Evolutionary conservation across 2,329 filamentous ascomycete species (phyloP).

Genomic region (Tolypocladium cylindrosporum): DNA sequence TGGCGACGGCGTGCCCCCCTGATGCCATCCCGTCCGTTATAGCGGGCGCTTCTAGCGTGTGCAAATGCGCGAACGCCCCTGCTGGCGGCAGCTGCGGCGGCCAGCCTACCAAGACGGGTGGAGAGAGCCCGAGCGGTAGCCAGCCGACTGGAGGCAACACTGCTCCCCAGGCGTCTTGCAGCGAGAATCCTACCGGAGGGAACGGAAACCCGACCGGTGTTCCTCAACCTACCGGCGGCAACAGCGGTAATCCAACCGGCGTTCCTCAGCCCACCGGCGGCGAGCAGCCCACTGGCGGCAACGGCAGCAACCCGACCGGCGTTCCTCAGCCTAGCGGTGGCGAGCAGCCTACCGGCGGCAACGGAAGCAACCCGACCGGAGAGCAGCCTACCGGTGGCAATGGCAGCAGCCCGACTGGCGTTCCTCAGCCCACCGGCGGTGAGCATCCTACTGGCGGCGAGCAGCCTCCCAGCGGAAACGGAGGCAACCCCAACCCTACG

Average conservation of each 20-base stretch:
- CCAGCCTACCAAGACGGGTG: neutral
- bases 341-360: neutral
- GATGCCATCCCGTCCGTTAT: constrained; percentile 14
- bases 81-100: constrained; percentile 2
- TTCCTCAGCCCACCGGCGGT: no score
- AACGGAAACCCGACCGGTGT: neutral
- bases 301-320: neutral
- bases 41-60: constrained; percentile 13
- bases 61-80: constrained; percentile 9
- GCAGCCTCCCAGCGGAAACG: neutral
- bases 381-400: neutral
- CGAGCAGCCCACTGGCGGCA: neutral
- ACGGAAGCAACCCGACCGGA: neutral
- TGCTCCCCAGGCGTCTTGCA: neutral
- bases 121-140: neutral
- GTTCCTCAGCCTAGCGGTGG: no score
- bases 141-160: neutral
- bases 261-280: neutral
- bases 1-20: constrained; percentile 14
- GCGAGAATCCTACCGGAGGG: neutral
- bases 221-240: neutral
- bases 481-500: neutral
- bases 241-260: neutral
- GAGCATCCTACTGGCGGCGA: neutral
- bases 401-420: neutral